Evolutionary conservation across 192 early-diverging fungal genomes (phyloP), one percentile per base, ranked within the genome.

Genomic region (Chytriomyces hyalinus): DNA sequence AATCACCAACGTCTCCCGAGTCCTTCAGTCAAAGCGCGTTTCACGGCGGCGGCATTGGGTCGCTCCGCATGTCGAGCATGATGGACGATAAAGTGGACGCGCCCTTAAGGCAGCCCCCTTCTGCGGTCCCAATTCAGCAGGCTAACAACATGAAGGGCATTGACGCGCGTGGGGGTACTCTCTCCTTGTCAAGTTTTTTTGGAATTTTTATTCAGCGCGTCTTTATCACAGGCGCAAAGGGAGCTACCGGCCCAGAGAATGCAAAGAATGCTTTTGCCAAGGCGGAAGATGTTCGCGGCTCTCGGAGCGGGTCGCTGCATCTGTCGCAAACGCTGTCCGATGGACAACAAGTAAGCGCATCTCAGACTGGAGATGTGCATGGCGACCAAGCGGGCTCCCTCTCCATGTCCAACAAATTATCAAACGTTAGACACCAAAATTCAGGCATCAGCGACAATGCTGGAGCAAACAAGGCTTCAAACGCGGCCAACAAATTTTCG

Each of bases 31-130:
- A 3, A 2, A 36, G 36, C 36, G 36, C 36, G 36, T 64, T 64
- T 26, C 62, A 64, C 62, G 62, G 62, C 20, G 62, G 62, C 24
- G 13, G 17, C 17, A 26, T 17, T 26, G 62, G 62, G 10, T 15
- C 20, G 10, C 28, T 64, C 20, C 62, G 62, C 62, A 64, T 64
- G 62, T 64, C 62, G n/a, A 64, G 2, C 28, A 17, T 64, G 62
- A 64, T 28, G 62, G 11, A 24, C 17, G 26, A 3, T 2, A 28
- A 17, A 4, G 24, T 4, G 3, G 62, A 17, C 62, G 17, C 10
- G 36, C 36, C 36, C 3, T 36, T 36, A 36, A 36, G 36, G 36
- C 36, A 36, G 5, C 4, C 5, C 62, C 62, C 62, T 7, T 17
- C 62, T 24, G 53, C 53, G 62, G 36, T 36, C 36, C 36, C 36